Base-by-base conservation (phyloP, 495 filamentous ascomycete species). In the Aspergillus sclerotiicarbonarius region DNA sequence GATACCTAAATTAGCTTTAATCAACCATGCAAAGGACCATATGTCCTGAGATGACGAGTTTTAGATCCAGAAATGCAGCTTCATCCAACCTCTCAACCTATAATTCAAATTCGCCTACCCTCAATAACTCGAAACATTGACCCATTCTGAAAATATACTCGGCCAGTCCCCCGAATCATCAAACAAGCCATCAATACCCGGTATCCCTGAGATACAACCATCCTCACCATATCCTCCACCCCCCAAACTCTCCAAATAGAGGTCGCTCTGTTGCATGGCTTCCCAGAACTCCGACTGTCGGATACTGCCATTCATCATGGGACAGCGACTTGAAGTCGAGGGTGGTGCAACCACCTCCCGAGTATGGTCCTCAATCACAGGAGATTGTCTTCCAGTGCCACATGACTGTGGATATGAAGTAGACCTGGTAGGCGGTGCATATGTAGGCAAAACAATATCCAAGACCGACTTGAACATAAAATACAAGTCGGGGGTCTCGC, bases 91-190 rank as follows among this genome's bases (percentile, higher is more conserved):
- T 25, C n/a, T n/a, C n/a, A n/a, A 25, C 25, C 25, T 25, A 2
- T 2, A 3, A 25, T 25, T 25, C 25, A 25, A 25, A 2, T 25
- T n/a, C n/a, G n/a, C n/a, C n/a, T n/a, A n/a, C n/a, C n/a, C n/a
- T 37, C 6, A 37, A 12, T 13, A 37, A 41, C 15, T 41, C 10
- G 21, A 29, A 29, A 49, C 3, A 29, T 30, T 49, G 21, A 49
- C 46, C 46, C 46, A 49, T 31, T 49, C 46, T 3, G 46, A 49
- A 49, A 49, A 49, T 30, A 49, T 29, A 29, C 46, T 49, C 46
- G 46, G 46, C 46, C 46, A 49, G n/a, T 49, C 46, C 21, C 29
- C 20, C 0, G 3, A 19, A 49, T 49, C 46, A 15, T 49, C 46
- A 29, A 49, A 49, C 46, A 49, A 9, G 5, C 15, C 13, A 6